Conservation (phyloP, 2,329 filamentous ascomycete species). For the Pleoardoris graminearum region DNA sequence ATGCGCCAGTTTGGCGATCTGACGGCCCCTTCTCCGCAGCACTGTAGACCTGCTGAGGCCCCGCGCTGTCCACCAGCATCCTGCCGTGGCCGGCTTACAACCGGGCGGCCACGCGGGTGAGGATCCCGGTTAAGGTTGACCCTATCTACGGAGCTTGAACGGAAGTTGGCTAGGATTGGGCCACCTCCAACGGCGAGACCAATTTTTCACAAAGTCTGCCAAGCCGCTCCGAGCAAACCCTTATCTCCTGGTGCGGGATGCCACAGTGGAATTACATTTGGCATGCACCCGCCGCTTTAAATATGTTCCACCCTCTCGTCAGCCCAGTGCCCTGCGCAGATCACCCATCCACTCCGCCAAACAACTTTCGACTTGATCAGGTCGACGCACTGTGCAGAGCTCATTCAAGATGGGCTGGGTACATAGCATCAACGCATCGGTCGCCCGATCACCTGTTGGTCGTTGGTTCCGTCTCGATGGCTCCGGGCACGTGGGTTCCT, state of each 20-base stretch:
- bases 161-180: conserved; percentile 20
- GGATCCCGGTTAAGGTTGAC: conserved; percentile 1
- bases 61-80: conserved; percentile 10
- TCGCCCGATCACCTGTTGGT: conserved; percentile 43
- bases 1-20: not conserved
- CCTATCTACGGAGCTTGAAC: conserved; percentile 5
- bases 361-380: not conserved
- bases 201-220: conserved; percentile 16
- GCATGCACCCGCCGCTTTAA: conserved; percentile 18
- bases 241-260: conserved; percentile 42
- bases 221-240: conserved; percentile 28
- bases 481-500: conserved; percentile 72
- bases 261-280: conserved; percentile 23
- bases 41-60: not conserved
- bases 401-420: conserved; percentile 36
- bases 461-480: conserved; percentile 74
- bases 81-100: conserved; percentile 1
- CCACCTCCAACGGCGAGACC: conserved; percentile 25
- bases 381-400: not conserved
- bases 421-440: conserved; percentile 38
- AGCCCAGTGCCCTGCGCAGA: conserved; percentile 11
- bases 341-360: conserved; percentile 10
- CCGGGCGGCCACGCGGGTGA: conserved; percentile 10
- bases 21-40: not conserved
- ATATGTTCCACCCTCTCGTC: conserved; percentile 20